Base-by-base conservation (phyloP, 345 rosid species). In the Arabidopsis arenosa region DNA sequence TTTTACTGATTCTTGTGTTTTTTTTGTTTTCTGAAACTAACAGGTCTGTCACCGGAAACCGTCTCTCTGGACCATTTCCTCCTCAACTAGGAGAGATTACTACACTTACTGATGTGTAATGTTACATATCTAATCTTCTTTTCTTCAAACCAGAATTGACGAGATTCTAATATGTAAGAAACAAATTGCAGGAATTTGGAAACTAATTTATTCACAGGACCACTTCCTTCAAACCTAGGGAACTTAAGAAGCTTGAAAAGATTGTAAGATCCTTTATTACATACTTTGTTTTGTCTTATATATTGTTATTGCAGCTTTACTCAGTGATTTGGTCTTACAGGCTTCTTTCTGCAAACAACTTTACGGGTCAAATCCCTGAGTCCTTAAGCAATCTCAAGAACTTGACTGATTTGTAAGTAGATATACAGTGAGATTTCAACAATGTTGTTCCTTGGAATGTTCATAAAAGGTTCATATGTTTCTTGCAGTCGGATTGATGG, bases 401-500 rank as follows among this genome's bases (percentile, higher is more conserved):
- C 81, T 80, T 95, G 78, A 80, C 81, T 47, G 89, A 87, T 56
- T 85, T 95, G 97, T 95, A 89, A 85, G 97, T 82, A 60, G 9
- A 44, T 9, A 55, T 13, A 18, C 69, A 13, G 5, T 30, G 17
- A 15, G 11, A 30, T 55, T 48, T 57, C 11, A 40, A 15, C 14
- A 30, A 14, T 71, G 11, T 14, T 1, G 2, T 45, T 40, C 56
- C 54, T 9, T 41, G 2, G 30, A 53, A 5, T 52, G 54, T 40
- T 55, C 32, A 3, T 48, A 44, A 15, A 51, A 56, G 63, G 23
- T 40, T 9, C n/a, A 7, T 57, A 28, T 5, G 39, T 63, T 40
- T 36, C 33, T 56, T 85, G 80, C 81, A 92, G 96, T 74, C 82
- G 94, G 81, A 81, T 92, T 45, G 97, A 92, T 82, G 99, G 97